phyloP scores from a whole-genome alignment of 768 basidiomycete species.

The Suillus sp. region DNA sequence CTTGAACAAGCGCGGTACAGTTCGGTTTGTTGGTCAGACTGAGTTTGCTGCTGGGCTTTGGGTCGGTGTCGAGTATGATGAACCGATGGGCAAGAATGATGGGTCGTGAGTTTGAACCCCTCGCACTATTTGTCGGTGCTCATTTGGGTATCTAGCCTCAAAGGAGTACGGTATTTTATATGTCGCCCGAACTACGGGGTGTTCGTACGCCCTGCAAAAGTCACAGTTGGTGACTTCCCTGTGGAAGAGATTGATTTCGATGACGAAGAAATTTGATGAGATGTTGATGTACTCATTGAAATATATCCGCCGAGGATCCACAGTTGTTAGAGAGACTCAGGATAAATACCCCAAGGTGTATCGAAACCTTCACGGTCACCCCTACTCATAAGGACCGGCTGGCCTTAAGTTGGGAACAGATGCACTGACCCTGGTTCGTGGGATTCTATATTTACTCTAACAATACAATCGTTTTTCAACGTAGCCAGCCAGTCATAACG shows the following conservation, averaged over 20 bases:
- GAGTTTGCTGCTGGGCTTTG: constrained; percentile 73
- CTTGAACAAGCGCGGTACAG: constrained; percentile 77
- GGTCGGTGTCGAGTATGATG: constrained; percentile 95
- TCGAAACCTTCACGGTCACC: background rate
- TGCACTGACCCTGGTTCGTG: no score
- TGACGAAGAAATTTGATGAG: constrained; percentile 63
- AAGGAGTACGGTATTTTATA: constrained; percentile 84
- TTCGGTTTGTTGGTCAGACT: constrained; percentile 83
- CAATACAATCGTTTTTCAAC: background rate
- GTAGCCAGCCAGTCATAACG: background rate
- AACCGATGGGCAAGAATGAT: constrained; percentile 94
- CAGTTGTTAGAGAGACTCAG: background rate
- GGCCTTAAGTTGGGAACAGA: background rate
- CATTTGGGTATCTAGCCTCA: constrained; percentile 52
- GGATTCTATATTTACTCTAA: background rate
- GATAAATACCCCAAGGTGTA: background rate
- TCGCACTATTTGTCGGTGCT: background rate
- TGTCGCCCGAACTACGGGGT: constrained; percentile 78
- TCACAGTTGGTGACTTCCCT: constrained; percentile 85
- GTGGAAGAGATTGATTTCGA: constrained; percentile 77
- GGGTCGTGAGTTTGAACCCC: constrained; percentile 69
- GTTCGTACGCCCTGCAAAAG: constrained; percentile 83
- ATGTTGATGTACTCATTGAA: background rate
- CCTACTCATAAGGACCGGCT: background rate
- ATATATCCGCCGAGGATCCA: background rate